Percentiles rank a stretch among this genome's conserved stretches.
These are phyloP conservation scores for Chenopodium formosanum DNA, from an alignment of 148 eudicot species.

Conservation along the genomic window DNA sequence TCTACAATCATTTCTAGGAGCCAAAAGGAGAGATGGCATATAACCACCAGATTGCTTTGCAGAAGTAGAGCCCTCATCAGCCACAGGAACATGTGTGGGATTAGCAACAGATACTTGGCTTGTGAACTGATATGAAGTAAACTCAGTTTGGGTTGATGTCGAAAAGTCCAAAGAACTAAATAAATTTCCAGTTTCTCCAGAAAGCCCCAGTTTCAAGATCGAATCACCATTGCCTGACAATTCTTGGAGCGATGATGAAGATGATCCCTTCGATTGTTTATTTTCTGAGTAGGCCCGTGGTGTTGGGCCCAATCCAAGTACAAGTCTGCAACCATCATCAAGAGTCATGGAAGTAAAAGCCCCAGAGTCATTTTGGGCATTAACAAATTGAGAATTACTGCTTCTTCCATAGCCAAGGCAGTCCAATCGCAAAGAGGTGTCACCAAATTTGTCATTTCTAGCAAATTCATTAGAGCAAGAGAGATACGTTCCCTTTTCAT, in stretches of 20 bases:
- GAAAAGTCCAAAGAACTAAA: conserved; percentile 45
- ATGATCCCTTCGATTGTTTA: conserved; percentile 39
- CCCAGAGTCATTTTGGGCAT: conserved; percentile 31
- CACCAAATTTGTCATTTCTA: conserved; percentile 45
- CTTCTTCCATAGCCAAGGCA: conserved; percentile 64
- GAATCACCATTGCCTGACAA: conserved; percentile 48
- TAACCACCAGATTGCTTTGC: conserved; percentile 93
- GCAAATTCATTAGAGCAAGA: conserved; percentile 35
- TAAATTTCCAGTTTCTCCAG: conserved; percentile 41
- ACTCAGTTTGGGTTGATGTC: conserved; percentile 30
- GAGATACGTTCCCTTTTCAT: conserved; percentile 29
- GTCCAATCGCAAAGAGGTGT: conserved; percentile 76
- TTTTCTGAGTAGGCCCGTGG: conserved; percentile 44
- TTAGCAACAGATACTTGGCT: conserved; percentile 26
- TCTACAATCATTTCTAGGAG: conserved; percentile 48
- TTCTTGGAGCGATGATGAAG: conserved; percentile 27
- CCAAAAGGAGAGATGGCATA: conserved; percentile 76
- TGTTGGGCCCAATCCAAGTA: conserved; percentile 90
- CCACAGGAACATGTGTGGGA: conserved; percentile 32
- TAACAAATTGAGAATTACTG: conserved; percentile 19
- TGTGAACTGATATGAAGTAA: conserved; percentile 22
- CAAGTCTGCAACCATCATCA: conserved; percentile 88
- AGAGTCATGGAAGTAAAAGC: conserved; percentile 24
- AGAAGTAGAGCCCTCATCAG: conserved; percentile 93
- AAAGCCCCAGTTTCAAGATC: conserved; percentile 66